Evolutionary conservation across 345 rosid species (phyloP).

Genomic region (Passiflora organensis): DNA sequence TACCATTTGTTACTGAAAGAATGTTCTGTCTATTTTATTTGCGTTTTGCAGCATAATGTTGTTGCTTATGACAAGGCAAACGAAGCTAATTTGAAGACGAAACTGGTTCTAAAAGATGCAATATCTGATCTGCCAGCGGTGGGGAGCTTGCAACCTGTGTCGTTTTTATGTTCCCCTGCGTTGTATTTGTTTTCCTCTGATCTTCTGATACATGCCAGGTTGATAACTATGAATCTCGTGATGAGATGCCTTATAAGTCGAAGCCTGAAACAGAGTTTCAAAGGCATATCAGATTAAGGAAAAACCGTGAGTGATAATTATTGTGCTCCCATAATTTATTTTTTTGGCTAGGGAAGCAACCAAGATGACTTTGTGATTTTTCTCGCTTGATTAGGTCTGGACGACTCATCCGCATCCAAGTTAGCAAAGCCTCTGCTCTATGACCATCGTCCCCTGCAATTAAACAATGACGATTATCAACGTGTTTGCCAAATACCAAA

Average conservation of each 20-base stretch:
- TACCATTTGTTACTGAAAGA: not conserved
- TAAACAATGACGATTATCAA: slow-evolving; percentile 42
- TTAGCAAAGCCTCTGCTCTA: slow-evolving; percentile 36
- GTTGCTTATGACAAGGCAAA: slow-evolving; percentile 47
- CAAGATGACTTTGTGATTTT: too few relatives aligned
- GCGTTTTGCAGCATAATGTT: slow-evolving; percentile 28
- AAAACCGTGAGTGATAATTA: slow-evolving; percentile 25
- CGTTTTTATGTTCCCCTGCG: too few relatives aligned
- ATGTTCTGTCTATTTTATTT: not conserved
- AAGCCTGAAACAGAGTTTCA: slow-evolving; percentile 49
- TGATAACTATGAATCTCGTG: slow-evolving; percentile 33
- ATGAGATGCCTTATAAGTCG: slow-evolving; percentile 41
- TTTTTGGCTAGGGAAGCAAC: too few relatives aligned
- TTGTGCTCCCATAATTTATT: not conserved
- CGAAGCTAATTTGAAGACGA: slow-evolving; percentile 23
- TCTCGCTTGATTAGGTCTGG: not conserved
- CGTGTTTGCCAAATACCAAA: slow-evolving; percentile 51
- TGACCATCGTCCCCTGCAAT: slow-evolving; percentile 44
- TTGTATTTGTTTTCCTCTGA: too few relatives aligned
- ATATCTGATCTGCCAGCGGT: slow-evolving; percentile 56
- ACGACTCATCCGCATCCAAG: not conserved
- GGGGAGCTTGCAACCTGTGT: too few relatives aligned
- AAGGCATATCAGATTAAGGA: slow-evolving; percentile 30
- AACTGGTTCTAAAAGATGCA: slow-evolving; percentile 46
- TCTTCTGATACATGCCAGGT: too few relatives aligned